Conservation (phyloP, 441 rosid species). For the Syzygium malaccense region DNA sequence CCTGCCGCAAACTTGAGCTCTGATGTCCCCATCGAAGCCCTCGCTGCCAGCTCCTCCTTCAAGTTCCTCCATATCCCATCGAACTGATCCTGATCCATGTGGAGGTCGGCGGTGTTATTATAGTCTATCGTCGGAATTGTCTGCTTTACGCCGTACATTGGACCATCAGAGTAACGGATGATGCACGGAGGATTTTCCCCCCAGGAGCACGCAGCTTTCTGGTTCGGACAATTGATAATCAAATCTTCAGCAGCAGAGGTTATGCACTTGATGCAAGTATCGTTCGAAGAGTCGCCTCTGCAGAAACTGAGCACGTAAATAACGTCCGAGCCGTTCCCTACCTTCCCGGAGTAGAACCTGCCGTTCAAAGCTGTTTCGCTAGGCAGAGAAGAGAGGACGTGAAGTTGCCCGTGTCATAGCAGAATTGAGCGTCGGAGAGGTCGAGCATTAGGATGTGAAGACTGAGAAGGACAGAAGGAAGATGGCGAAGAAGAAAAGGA, state of each 20-base stretch:
- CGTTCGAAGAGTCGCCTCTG: not conserved
- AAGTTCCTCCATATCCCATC: not conserved
- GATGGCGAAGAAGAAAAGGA: too few relatives aligned
- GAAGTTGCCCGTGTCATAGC: not conserved
- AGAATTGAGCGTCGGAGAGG: not conserved
- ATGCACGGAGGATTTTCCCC: not conserved
- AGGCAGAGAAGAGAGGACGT: not conserved
- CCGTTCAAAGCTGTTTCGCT: not conserved
- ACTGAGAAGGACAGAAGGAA: not conserved
- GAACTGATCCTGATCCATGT: not conserved
- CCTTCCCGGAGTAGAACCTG: not conserved
- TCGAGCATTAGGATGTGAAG: not conserved
- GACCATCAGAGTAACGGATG: not conserved
- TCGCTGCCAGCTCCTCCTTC: not conserved
- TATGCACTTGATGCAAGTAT: not conserved
- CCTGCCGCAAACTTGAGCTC: not conserved
- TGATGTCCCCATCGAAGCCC: not conserved
- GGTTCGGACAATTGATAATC: not conserved
- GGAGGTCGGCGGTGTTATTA: not conserved
- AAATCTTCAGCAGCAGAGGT: not conserved
- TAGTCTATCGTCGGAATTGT: rapidly evolving
- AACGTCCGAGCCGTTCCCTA: rapidly evolving
- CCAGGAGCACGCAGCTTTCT: not conserved
- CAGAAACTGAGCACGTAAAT: not conserved
- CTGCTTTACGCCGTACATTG: not conserved